Conservation (phyloP, 768 basidiomycete genomes). For the Sarcomyxa edulis region DNA sequence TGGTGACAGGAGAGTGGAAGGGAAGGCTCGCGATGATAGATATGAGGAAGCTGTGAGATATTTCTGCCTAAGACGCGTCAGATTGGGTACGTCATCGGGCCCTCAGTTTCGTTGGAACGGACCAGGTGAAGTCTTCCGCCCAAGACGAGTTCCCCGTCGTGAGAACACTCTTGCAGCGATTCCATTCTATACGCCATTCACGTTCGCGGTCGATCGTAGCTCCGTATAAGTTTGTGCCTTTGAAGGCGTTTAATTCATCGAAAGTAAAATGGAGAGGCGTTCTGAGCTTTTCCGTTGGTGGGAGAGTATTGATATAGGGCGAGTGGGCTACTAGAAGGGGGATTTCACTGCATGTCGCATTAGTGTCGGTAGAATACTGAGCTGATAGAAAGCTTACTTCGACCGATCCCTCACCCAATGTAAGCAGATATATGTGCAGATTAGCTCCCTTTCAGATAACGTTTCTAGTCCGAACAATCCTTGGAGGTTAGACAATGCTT, state of each 20-base stretch:
- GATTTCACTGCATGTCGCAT: no score
- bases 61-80: constrained; percentile 61
- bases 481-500: constrained; percentile 33
- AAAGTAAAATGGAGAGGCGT: constrained; percentile 73
- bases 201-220: constrained; percentile 65
- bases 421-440: constrained; percentile 60
- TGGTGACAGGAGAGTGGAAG: constrained; percentile 69
- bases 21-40: constrained; percentile 86
- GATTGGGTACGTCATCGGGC: constrained; percentile 2
- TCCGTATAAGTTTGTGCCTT: constrained; percentile 77
- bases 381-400: constrained; percentile 18
- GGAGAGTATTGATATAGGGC: constrained; percentile 68
- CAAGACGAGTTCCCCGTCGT: constrained; percentile 28
- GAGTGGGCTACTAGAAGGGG: constrained; percentile 37
- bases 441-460: constrained; percentile 64
- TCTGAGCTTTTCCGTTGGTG: constrained; percentile 44
- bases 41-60: constrained; percentile 74
- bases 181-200: constrained; percentile 63
- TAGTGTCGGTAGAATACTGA: no score
- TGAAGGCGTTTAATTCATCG: constrained; percentile 58
- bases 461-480: constrained; percentile 17
- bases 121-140: constrained; percentile 66
- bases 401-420: constrained; percentile 49
- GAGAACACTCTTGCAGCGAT: constrained; percentile 40
- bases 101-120: constrained; percentile 21